Evolutionary conservation across 2,329 filamentous ascomycete species (phyloP), one percentile per base, ranked within the genome.

Genomic region (Diaporthe eres): DNA sequence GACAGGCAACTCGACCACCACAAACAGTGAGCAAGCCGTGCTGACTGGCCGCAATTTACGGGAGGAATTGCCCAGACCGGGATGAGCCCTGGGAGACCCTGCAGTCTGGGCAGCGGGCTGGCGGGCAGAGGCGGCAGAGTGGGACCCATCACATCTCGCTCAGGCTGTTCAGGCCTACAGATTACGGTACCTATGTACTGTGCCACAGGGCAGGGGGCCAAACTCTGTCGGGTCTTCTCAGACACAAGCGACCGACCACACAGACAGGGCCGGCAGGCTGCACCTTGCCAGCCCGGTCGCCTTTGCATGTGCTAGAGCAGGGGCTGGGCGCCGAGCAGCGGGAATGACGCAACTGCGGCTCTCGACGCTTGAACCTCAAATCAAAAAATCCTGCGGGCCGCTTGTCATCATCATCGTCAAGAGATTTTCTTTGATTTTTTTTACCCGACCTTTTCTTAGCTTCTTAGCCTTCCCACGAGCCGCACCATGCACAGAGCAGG

Each of bases 341-440:
- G 63, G 65, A 68, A 68, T 68, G 65, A 68, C 65, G 65, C 65
- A 68, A 68, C 65, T 68, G 47, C 65, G 65, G 65, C 65, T 68
- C 65, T 51, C 47, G 17, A 68, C 31, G 47, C 31, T 68, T 68
- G 65, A 68, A 68, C 63, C 63, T 53, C 63, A 39, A 68, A 53
- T 68, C 65, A 53, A 68, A 68, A 53, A 68, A 68, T 68, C 65
- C 22, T 68, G 65, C 65, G 47, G 65, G 65, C 47, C 47, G 65
- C 34, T 60, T 57, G 37, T 63, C 25, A 37, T 47, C 42, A 65
- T 47, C 61, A 49, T 63, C 39, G 31, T 31, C 57, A 25, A 42
- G 57, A 61, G 34, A 28, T 65, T 65, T 65, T 49, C 34, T 49
- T 49, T 34, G 13, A 6, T 44, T 42, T 19, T 28, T 19, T 19